Conservation (phyloP, 306 rosid species). For the Cyamopsis tetragonoloba region DNA sequence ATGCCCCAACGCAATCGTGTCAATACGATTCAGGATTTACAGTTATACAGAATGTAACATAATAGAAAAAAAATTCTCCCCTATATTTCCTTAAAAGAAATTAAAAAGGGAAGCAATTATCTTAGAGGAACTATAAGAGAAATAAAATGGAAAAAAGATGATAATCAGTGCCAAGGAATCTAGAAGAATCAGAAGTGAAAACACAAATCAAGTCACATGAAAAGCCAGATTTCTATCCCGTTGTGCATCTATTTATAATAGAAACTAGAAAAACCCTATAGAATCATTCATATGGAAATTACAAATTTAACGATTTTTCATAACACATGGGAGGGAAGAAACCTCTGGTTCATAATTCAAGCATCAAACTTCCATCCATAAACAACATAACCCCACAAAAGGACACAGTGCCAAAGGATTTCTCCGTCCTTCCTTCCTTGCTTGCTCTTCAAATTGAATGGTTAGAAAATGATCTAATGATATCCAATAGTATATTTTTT, state of each 20-base stretch:
- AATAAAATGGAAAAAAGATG: constrained; percentile 5
- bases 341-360: neutral
- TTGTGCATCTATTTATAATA: neutral
- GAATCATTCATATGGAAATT: constrained; percentile 3
- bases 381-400: neutral
- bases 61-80: neutral
- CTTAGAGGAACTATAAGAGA: constrained; percentile 1
- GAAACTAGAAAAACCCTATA: no score
- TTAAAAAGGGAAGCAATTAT: neutral
- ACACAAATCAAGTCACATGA: neutral
- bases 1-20: neutral
- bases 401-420: neutral
- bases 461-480: neutral
- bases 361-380: neutral
- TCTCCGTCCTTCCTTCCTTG: neutral
- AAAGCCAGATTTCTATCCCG: neutral
- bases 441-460: neutral
- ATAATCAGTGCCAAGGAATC: neutral
- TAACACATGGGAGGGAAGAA: neutral
- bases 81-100: neutral
- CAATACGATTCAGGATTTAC: neutral
- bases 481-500: neutral
- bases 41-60: neutral
- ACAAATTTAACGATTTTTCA: neutral
- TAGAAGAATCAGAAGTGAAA: neutral